Percentiles rank a stretch among this genome's conserved stretches.
Evolutionary conservation across 441 rosid genomes (phyloP).

Genomic region (Pelargonium citronellum): DNA sequence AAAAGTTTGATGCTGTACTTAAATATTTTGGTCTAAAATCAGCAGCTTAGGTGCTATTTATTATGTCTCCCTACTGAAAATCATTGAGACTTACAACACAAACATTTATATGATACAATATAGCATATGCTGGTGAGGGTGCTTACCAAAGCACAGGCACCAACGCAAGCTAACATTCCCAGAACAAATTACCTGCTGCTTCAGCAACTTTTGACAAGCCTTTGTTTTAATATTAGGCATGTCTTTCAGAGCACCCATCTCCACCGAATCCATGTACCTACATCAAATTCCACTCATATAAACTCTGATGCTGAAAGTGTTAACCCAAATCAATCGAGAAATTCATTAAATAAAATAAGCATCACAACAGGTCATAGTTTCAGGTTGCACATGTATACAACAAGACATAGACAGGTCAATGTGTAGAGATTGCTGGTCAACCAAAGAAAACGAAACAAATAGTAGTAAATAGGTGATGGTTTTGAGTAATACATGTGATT

Average conservation of each 20-base stretch:
- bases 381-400: not conserved
- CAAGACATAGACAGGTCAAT: not conserved
- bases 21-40: too few relatives aligned
- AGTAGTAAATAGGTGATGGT: not conserved
- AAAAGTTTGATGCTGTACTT: not conserved
- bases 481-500: constrained; percentile 42
- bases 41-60: too few relatives aligned
- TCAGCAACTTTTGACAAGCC: constrained; percentile 55
- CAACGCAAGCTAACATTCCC: constrained; percentile 4
- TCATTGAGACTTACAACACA: too few relatives aligned
- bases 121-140: too few relatives aligned
- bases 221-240: constrained; percentile 56
- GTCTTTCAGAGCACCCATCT: constrained; percentile 61
- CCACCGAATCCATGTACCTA: constrained; percentile 70
- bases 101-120: too few relatives aligned
- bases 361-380: not conserved
- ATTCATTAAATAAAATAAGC: not conserved
- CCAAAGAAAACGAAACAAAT: not conserved
- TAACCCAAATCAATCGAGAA: not conserved
- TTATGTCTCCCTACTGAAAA: too few relatives aligned
- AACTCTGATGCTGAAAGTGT: not conserved
- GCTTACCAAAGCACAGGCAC: constrained; percentile 3
- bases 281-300: constrained; percentile 15
- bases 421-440: not conserved
- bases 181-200: constrained; percentile 49